Conservation (phyloP, 495 filamentous ascomycete species). For the Achaetomiella virescens region DNA sequence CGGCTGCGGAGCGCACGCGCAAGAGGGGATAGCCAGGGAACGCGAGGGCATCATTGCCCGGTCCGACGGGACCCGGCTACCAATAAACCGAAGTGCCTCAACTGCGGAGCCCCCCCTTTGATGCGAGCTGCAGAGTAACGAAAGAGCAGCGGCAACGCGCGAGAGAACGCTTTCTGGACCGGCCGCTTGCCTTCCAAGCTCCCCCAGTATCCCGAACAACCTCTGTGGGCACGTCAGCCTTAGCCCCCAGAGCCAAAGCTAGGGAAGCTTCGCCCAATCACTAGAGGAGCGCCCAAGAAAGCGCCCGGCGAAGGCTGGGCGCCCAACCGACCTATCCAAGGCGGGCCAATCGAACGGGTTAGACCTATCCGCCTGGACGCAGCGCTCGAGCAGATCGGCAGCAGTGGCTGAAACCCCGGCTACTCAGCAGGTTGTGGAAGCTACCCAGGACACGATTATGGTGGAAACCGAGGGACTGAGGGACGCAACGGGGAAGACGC, state of each 20-base stretch:
- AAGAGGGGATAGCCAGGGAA: no score
- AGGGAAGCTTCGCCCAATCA: not conserved
- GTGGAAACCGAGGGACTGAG: not conserved
- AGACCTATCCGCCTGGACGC: not conserved
- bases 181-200: no score
- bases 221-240: no score
- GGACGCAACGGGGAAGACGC: not conserved
- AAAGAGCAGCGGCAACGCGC: no score
- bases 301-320: not conserved
- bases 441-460: not conserved
- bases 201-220: no score
- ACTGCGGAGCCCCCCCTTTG: not conserved
- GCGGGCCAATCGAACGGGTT: not conserved
- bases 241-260: no score
- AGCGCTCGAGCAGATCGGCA: not conserved
- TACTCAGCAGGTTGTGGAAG: not conserved
- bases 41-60: no score
- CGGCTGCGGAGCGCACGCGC: no score
- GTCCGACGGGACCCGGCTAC: not conserved
- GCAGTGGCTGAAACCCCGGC: no score
- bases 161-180: no score
- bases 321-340: not conserved
- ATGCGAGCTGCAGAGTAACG: not conserved
- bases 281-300: not conserved
- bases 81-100: not conserved